Evolutionary conservation across 1,284 basidiomycete genomes (phyloP), one percentile per base, ranked within the genome.

Genomic region (Ustilago xerochloae): DNA sequence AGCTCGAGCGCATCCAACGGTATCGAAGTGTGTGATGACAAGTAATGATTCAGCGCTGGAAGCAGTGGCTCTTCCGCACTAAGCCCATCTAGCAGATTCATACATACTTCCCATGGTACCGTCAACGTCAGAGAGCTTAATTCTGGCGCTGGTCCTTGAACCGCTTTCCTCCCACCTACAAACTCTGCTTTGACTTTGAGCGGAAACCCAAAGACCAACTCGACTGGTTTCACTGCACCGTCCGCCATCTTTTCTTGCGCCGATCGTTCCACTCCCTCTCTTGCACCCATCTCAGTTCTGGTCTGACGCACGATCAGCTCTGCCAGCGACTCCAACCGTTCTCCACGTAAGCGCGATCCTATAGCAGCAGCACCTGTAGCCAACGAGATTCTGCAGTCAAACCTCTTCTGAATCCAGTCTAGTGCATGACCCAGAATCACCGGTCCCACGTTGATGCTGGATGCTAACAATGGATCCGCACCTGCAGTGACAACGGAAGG

Each of bases 381-480:
- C 4, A 59, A 56, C 0, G 67, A 66, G 29, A 75, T 70, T 4
- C 72, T 55, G 43, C 72, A 75, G 46, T 75, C 72, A 47, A 75
- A 75, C 5, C 72, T 47, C 50, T 75, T 75, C 53, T 75, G 72
- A 12, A 75, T 63, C 72, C 72, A 75, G 20, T 75, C 72, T 6
- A 75, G 47, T 18, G 72, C 66, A 52, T 75, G 72, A 4, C 47
- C 55, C 29, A 75, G 58, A 33, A 75, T 57, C 3, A 55, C 20
- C 2, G 63, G 66, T 3, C 66, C 72, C 3, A 70, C 53, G 26
- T 75, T 75, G 24, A 41, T 50, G 0, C 46, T n/a, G 6, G 66
- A 48, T 15, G 36, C 43, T 0, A 63, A 18, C 16, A 68, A 35
- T 30, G 62, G 57, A 22, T 68, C 63, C 0, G 57, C 43, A 49